Conservation (phyloP, 495 filamentous ascomycete genomes). For the Hypoxylon perforatum region DNA sequence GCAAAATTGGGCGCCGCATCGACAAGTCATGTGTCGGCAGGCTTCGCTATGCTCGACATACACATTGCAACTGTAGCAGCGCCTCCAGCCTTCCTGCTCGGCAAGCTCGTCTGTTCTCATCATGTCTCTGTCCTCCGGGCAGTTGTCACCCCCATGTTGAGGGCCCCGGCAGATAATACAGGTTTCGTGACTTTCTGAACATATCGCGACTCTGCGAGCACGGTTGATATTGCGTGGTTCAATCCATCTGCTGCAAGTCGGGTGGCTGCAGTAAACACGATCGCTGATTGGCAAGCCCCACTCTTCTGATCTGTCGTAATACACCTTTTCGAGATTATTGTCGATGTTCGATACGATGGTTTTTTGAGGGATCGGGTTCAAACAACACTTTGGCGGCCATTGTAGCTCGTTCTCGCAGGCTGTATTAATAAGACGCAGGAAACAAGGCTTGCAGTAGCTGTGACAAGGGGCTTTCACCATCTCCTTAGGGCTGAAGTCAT, state of each 20-base stretch:
- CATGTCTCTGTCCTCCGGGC: constrained; percentile 50
- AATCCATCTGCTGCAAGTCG: constrained; percentile 45
- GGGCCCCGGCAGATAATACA: constrained; percentile 50
- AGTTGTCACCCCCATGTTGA: constrained; percentile 44
- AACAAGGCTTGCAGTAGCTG: constrained; percentile 54
- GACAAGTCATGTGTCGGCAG: constrained; percentile 66
- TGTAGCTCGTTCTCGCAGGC: constrained; percentile 52
- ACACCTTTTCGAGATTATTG: constrained; percentile 32
- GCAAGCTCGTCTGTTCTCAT: constrained; percentile 48
- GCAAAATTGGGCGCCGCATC: constrained; percentile 62
- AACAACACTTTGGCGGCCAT: constrained; percentile 60
- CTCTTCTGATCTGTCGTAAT: constrained; percentile 47
- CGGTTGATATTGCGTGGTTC: constrained; percentile 38
- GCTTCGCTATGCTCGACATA: constrained; percentile 57
- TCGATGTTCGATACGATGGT: constrained; percentile 46
- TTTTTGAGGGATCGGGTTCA: constrained; percentile 49
- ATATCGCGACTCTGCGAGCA: constrained; percentile 41
- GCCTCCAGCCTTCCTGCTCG: constrained; percentile 55
- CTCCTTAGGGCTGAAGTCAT: constrained; percentile 47
- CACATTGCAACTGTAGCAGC: constrained; percentile 40
- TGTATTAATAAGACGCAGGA: constrained; percentile 51
- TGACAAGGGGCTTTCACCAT: constrained; percentile 52
- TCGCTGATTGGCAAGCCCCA: constrained; percentile 49
- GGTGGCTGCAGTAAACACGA: constrained; percentile 52
- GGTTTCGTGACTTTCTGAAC: constrained; percentile 49